These are phyloP conservation scores for Daedalea quercina DNA, from an alignment of 768 basidiomycete species.

Conservation along the genomic window DNA sequence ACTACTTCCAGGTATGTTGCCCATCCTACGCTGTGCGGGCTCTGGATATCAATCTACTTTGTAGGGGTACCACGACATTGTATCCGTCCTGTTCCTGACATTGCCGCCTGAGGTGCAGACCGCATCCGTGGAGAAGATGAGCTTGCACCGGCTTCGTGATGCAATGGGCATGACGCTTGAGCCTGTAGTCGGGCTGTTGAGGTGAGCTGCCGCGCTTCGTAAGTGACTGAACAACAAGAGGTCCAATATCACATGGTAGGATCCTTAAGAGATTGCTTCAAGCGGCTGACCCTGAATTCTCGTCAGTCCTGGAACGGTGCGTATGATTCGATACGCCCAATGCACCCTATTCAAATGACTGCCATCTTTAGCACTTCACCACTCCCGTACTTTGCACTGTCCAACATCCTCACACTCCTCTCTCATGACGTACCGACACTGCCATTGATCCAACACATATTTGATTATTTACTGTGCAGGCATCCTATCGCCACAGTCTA, in stretches of 20 bases:
- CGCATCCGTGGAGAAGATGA: slow-evolving; percentile 61
- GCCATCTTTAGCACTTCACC: slow-evolving; percentile 49
- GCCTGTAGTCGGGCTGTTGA: slow-evolving; percentile 74
- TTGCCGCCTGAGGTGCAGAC: slow-evolving; percentile 55
- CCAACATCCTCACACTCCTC: slow-evolving; percentile 86
- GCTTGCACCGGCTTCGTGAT: slow-evolving; percentile 74
- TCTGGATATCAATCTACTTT: neutral
- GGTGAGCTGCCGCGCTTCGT: slow-evolving; percentile 31
- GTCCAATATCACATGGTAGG: slow-evolving; percentile 28
- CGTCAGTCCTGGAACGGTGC: slow-evolving; percentile 62
- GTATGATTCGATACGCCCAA: no score
- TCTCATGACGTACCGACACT: slow-evolving; percentile 89
- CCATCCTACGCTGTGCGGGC: neutral
- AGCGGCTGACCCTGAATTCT: slow-evolving; percentile 63
- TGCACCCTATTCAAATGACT: neutral
- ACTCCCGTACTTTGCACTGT: slow-evolving; percentile 84
- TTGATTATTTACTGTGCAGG: slow-evolving; percentile 81
- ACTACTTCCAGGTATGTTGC: slow-evolving; percentile 71
- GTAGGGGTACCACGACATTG: slow-evolving; percentile 90
- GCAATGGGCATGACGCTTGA: slow-evolving; percentile 84
- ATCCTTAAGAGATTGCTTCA: slow-evolving; percentile 69
- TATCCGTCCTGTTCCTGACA: slow-evolving; percentile 77
- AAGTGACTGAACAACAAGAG: no score
- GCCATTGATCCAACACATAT: slow-evolving; percentile 85
- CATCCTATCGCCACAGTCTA: slow-evolving; percentile 81